Conservation (phyloP, 495 filamentous ascomycete genomes). For the Aspergillus panamensis region DNA sequence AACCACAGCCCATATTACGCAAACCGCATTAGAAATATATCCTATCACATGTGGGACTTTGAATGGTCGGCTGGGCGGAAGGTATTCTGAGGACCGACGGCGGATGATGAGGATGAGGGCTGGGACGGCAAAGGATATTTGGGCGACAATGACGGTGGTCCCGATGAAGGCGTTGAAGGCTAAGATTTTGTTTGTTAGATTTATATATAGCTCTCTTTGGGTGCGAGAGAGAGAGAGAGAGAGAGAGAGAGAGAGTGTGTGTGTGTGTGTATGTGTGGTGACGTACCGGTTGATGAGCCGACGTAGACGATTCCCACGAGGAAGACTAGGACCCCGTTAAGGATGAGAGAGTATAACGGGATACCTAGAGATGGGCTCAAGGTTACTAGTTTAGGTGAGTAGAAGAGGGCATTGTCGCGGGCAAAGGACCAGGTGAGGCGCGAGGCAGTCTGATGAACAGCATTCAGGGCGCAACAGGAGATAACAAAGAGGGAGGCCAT, state of each 20-base stretch:
- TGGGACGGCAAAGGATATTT: slow-evolving; percentile 29
- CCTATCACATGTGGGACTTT: slow-evolving; percentile 19
- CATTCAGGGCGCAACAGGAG: slow-evolving; percentile 32
- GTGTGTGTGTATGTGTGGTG: background rate
- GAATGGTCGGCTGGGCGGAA: slow-evolving; percentile 19
- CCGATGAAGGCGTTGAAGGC: slow-evolving; percentile 34
- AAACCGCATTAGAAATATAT: slow-evolving; percentile 21
- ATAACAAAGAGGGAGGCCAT: slow-evolving; percentile 29
- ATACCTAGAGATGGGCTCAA: slow-evolving; percentile 23
- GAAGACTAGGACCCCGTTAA: slow-evolving; percentile 25
- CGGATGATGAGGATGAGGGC: slow-evolving; percentile 21
- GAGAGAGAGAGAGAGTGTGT: too few relatives aligned
- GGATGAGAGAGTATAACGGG: slow-evolving; percentile 26
- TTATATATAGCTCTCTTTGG: too few relatives aligned
- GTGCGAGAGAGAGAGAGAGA: too few relatives aligned
- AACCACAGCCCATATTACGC: slow-evolving; percentile 19
- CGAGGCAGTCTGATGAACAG: slow-evolving; percentile 39
- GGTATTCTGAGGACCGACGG: slow-evolving; percentile 14
- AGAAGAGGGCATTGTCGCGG: slow-evolving; percentile 35
- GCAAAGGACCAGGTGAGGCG: slow-evolving; percentile 46
- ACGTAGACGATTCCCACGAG: slow-evolving; percentile 32
- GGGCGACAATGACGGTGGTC: slow-evolving; percentile 26
- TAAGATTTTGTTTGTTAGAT: background rate
- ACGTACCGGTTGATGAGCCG: slow-evolving; percentile 27
- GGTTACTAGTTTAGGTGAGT: slow-evolving; percentile 19